Evolutionary conservation across 805 yeast species (phyloP).

Genomic region (Spathaspora hagerdaliae): DNA sequence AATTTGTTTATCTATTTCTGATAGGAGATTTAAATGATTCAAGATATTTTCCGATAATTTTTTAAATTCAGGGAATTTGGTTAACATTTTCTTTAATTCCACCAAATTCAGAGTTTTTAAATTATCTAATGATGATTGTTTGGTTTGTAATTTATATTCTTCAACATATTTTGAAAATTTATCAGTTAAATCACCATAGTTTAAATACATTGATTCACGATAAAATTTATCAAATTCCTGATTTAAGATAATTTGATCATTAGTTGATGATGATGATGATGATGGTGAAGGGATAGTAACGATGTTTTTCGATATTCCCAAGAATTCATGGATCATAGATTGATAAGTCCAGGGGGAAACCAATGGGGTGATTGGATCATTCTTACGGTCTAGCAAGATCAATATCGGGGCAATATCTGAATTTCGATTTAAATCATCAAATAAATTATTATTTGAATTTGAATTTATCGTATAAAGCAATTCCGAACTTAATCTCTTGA

Average conservation of each 20-base stretch:
- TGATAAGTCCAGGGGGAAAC: constrained; percentile 97
- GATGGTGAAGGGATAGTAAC: constrained; percentile 62
- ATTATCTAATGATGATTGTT: constrained; percentile 53
- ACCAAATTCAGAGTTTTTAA: constrained; percentile 65
- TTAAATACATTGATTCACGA: constrained; percentile 75
- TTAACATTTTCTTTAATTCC: constrained; percentile 88
- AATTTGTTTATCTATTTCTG: constrained; percentile 78
- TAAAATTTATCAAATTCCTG: constrained; percentile 72
- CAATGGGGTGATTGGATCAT: constrained; percentile 91
- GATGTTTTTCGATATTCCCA: constrained; percentile 78
- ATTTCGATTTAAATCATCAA: constrained; percentile 56
- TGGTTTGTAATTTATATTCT: constrained; percentile 75
- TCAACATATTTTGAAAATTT: constrained; percentile 80
- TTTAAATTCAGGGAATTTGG: constrained; percentile 90
- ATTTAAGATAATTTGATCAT: constrained; percentile 44
- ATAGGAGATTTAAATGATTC: constrained; percentile 86
- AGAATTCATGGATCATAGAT: constrained; percentile 91
- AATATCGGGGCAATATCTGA: constrained; percentile 70
- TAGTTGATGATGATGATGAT: no score
- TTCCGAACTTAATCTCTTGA: constrained; percentile 64
- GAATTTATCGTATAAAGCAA: constrained; percentile 53
- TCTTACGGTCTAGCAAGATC: constrained; percentile 74
- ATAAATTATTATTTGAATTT: constrained; percentile 53
- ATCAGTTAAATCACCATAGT: constrained; percentile 94
- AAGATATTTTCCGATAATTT: constrained; percentile 83